phyloP scores from a whole-genome alignment of 441 rosid species.

The Syzygium syzygioides region DNA sequence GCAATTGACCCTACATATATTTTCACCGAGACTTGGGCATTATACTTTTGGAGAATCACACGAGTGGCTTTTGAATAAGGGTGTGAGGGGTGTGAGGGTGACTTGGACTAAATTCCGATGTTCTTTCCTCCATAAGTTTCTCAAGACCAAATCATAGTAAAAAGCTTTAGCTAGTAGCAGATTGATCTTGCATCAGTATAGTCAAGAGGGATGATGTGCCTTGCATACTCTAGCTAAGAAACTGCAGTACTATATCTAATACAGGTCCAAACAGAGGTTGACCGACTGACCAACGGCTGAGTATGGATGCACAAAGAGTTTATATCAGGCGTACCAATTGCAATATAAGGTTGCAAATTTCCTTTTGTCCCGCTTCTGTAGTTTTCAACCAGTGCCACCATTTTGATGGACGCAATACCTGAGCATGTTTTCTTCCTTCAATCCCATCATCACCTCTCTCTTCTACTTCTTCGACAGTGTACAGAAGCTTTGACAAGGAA shows the following conservation, averaged over 20 bases:
- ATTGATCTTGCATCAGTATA: background rate
- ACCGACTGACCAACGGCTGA: background rate
- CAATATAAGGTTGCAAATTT: conserved; percentile 80
- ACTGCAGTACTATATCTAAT: background rate
- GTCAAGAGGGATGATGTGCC: background rate
- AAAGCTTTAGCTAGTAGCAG: background rate
- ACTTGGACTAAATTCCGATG: background rate
- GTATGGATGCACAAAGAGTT: background rate
- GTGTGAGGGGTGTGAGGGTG: background rate
- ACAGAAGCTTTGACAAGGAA: conserved; percentile 82
- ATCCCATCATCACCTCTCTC: conserved; percentile 33
- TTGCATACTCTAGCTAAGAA: background rate
- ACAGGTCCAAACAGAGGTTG: background rate
- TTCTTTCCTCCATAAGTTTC: background rate
- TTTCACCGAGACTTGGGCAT: background rate
- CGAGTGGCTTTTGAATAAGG: background rate
- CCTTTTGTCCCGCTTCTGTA: conserved; percentile 77
- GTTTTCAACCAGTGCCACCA: conserved; percentile 99
- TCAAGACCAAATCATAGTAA: background rate
- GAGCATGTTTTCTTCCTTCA: conserved; percentile 50
- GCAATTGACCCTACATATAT: background rate
- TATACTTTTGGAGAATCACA: background rate
- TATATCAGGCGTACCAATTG: conserved; percentile 55
- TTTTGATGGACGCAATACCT: conserved; percentile 75
- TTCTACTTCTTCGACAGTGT: conserved; percentile 66